phyloP scores from a whole-genome alignment of 2,329 filamentous ascomycete species.

The Fusarium globosum region DNA sequence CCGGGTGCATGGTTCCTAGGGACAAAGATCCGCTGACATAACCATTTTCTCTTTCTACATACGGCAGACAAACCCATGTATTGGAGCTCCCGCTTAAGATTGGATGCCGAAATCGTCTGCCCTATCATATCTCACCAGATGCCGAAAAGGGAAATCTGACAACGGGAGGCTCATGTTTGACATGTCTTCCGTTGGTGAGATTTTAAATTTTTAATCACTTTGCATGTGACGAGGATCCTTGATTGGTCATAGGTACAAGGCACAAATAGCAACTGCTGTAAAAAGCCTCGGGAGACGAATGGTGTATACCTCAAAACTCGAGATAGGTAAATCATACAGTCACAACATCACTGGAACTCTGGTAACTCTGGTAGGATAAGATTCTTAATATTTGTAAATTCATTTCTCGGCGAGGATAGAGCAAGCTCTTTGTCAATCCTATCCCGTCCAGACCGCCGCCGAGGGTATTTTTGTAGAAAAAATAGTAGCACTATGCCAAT shows the following conservation, averaged over 20 bases:
- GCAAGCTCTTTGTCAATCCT: conserved; percentile 10
- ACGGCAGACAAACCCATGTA: neutral
- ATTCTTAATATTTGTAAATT: conserved; percentile 8
- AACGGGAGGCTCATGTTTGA: neutral
- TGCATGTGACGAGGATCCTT: neutral
- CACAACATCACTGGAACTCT: neutral
- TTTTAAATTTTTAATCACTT: neutral
- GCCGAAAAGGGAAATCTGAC: conserved; percentile 23
- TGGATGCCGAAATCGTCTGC: neutral
- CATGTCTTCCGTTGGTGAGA: neutral
- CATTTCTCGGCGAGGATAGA: conserved; percentile 9
- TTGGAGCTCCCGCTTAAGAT: neutral
- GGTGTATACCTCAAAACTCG: neutral
- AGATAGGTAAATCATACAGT: neutral
- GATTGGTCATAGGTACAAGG: neutral
- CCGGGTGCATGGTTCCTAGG: neutral
- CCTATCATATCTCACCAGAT: conserved; percentile 17
- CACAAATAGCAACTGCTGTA: too few species aligned
- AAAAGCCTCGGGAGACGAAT: neutral
- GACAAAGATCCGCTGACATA: conserved; percentile 4
- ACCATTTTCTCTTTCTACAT: neutral
- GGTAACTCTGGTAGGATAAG: neutral
- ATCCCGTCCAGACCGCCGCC: conserved; percentile 10
- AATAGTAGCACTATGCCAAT: conserved; percentile 16
- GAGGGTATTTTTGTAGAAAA: conserved; percentile 25